These are phyloP conservation scores for Gossypium turneri DNA, from an alignment of 345 rosid species.

Conservation along the genomic window DNA sequence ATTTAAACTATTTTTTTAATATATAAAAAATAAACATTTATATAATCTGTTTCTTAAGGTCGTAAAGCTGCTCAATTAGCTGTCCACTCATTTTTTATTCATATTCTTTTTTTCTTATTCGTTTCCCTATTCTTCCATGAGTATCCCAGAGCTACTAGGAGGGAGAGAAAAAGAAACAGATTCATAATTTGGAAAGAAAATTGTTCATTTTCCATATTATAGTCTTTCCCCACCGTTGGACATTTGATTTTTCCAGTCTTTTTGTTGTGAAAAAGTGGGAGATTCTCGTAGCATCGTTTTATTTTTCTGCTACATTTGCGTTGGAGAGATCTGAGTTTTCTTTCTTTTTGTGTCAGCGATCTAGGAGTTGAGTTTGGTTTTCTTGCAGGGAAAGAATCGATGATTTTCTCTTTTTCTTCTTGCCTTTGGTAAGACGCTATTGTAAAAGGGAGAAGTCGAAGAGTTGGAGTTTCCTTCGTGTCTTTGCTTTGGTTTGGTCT, in stretches of 20 bases:
- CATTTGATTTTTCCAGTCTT: constrained; percentile 15
- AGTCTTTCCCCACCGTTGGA: background rate
- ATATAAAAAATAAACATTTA: background rate
- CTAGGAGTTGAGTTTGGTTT: constrained; percentile 22
- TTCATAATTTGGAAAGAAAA: constrained; percentile 9
- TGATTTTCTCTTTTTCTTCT: background rate
- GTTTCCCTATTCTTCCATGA: constrained; percentile 25
- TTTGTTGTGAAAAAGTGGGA: constrained; percentile 18
- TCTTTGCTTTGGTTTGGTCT: background rate
- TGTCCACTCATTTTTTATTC: constrained; percentile 57
- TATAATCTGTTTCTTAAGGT: constrained; percentile 15
- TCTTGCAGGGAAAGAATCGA: constrained; percentile 20
- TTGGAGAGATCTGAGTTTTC: constrained; percentile 15
- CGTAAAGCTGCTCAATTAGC: constrained; percentile 49
- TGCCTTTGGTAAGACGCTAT: constrained; percentile 24
- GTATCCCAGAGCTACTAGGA: constrained; percentile 36
- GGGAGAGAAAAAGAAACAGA: constrained; percentile 22
- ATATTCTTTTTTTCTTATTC: background rate
- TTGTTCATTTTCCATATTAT: constrained; percentile 6
- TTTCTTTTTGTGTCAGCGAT: constrained; percentile 18
- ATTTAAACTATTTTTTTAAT: background rate
- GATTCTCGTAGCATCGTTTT: background rate
- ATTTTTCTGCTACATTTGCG: constrained; percentile 10
- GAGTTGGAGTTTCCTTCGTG: constrained; percentile 14
- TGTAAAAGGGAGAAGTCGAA: background rate